phyloP scores from a whole-genome alignment of 495 filamentous ascomycete species.

The Xylaria venustula region DNA sequence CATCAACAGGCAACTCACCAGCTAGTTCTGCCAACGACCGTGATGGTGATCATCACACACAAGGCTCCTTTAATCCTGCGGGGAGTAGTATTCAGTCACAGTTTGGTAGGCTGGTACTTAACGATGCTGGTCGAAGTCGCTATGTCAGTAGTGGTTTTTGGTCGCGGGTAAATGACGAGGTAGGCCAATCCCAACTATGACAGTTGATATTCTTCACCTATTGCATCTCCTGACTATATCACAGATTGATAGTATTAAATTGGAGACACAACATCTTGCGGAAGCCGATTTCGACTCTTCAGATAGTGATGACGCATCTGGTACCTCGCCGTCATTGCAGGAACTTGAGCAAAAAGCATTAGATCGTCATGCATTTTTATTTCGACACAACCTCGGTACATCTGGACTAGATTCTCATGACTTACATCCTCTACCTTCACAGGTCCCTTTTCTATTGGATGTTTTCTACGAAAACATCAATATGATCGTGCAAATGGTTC shows the following conservation, averaged over 20 bases:
- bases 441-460: constrained; percentile 51
- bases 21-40: constrained; percentile 20
- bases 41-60: constrained; percentile 7
- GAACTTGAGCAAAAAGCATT: constrained; percentile 42
- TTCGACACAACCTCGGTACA: constrained; percentile 43
- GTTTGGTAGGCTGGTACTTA: constrained; percentile 44
- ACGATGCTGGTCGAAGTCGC: constrained; percentile 39
- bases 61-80: constrained; percentile 4
- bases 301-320: constrained; percentile 37
- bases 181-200: constrained; percentile 21
- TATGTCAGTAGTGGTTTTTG: constrained; percentile 56
- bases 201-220: constrained; percentile 3
- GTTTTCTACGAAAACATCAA: constrained; percentile 57
- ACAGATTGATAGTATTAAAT: constrained; percentile 46
- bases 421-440: constrained; percentile 51
- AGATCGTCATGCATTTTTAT: constrained; percentile 57
- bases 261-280: constrained; percentile 31
- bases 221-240: constrained; percentile 15
- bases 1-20: constrained; percentile 16
- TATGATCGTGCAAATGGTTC: constrained; percentile 44
- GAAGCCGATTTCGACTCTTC: constrained; percentile 38
- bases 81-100: constrained; percentile 24
- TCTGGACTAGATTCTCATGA: constrained; percentile 35
- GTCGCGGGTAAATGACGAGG: constrained; percentile 54
- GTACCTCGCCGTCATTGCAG: constrained; percentile 31